Base-by-base conservation (phyloP, 352 stramenopile species). In the Globisporangium cystogenes region DNA sequence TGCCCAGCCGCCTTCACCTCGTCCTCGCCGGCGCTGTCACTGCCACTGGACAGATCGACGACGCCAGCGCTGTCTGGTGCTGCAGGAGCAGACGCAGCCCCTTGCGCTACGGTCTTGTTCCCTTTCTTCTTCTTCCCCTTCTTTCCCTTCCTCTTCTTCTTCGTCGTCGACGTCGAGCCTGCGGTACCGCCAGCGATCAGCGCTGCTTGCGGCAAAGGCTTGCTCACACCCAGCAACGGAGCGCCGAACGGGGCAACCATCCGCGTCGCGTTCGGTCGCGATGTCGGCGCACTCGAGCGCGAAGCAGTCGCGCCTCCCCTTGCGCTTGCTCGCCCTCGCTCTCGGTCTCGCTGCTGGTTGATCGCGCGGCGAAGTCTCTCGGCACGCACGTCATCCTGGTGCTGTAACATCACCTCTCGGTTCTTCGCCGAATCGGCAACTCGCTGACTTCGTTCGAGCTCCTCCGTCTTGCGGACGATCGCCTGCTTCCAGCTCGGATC, bases 151-250 rank as follows among this genome's bases (percentile, higher is more conserved):
- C 4, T 6, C 27, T 60, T 66, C 41, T 69, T 72, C 46, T 51
- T 59, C n/a, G 69, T 72, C 48, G 59, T 69, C 24, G 65, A 8
- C 16, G 1, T 43, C 16, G 16, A 21, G n/a, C 37, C 10, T 0
- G 8, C 0, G 18, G 16, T 7, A 21, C 1, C 8, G 15, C 15
- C 16, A 21, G 43, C 24, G 24, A 23, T 36, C 4, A 7, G 26
- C 11, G 40, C 7, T 29, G 40, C 26, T 5, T 29, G 26, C 26
- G 26, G 2, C 2, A 29, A 2, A 29, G 3, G 2, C 26, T 2
- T 5, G 26, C 26, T 29, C 26, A 5, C 5, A 29, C 27, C n/a
- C 40, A 4, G 23, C 8, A 21, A 11, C 10, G 42, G 0, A 20
- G 21, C 5, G 11, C 21, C 6, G 12, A 23, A 48, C 27, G 23